Base-by-base conservation (phyloP, 2,329 filamentous ascomycete species). In the Thelonectria olida region DNA sequence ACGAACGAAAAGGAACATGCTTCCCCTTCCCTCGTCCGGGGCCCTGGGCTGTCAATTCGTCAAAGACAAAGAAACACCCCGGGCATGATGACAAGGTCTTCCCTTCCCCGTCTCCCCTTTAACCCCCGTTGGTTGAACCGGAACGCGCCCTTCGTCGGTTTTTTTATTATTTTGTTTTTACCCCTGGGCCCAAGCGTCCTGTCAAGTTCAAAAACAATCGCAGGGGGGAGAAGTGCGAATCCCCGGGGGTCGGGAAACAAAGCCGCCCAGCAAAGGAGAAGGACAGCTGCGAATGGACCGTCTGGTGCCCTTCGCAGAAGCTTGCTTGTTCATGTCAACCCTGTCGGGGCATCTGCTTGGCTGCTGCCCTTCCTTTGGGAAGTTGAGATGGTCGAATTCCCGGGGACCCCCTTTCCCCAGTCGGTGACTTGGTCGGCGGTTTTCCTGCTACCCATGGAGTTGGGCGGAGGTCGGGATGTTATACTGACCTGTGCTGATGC, bases 401-500 rank as follows among this genome's bases (percentile, higher is more conserved):
- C 50, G 41, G 42, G 42, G 17, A 28, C 23, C 53, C 56, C 62
- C 59, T 63, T 70, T 67, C 67, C 67, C 66, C 63, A 62, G 58
- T 70, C 67, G 67, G 67, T 51, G 58, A 63, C 66, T 66, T 70
- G 62, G 67, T 69, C 67, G 67, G 67, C 60, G 58, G 58, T 70
- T 70, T 66, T 68, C 56, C 67, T 59, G 61, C 61, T n/a, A n/a
- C n/a, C 58, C 51, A 64, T 56, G 63, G 52, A 54, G 62, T 61
- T 54, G 53, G 52, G 10, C 41, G 39, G 28, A n/a, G n/a, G 28
- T 4, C 10, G 28, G 28, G 28, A 31, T 31, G 28, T 31, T 31
- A 31, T 31, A 31, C 28, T 8, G 28, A 8, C 28, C 28, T 31
- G 28, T 31, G 28, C 28, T 31, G 28, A n/a, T n/a, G n/a, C n/a